Base-by-base conservation (phyloP, 164 flowering plant species). In the Litsea cubeba region DNA sequence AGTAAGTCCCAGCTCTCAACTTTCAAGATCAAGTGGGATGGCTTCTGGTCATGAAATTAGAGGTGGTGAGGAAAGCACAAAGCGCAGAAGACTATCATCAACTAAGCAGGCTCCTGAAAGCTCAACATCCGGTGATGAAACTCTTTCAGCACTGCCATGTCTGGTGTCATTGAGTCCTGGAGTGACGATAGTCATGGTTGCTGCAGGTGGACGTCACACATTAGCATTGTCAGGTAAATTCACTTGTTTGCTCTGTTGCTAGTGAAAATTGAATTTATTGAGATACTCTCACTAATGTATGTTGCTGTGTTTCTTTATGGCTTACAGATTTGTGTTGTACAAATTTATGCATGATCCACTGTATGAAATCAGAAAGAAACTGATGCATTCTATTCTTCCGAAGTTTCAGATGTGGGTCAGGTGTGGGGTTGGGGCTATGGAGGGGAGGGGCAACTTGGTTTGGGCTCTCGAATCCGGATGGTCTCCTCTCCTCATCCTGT, bases 391-490 rank as follows among this genome's bases (percentile, higher is more conserved):
- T 82, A 67, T 81, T 84, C 80, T 77, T 35, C 74, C 74, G 51
- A 83, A 79, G 82, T 85, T 88, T 79, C 94, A 96, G 99, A 96
- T 90, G 64, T 89, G 51, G 99, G 99, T 79, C 97, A 96, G 80
- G 97, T 96, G 79, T 96, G 99, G 99, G 99, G 99, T 82, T 96
- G 98, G 99, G 99, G 98, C 72, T 96, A 96, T 85, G 99, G 99
- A 76, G 99, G 99, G 28, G 99, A 96, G 78, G 99, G 99, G 40
- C 99, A 96, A 83, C 89, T 96, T 71, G 99, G 99, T 62, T 79
- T 92, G 84, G 99, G 99, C 32, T 91, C 97, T 65, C 89, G 97
- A 51, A 89, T 92, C 72, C 91, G 93, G 3, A 87, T 90, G 95
- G 99, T 94, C 70, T 91, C 98, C 71, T 91, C 97, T 76, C 99